phyloP scores from a whole-genome alignment of 495 filamentous ascomycete species.

The Letharia columbiana region DNA sequence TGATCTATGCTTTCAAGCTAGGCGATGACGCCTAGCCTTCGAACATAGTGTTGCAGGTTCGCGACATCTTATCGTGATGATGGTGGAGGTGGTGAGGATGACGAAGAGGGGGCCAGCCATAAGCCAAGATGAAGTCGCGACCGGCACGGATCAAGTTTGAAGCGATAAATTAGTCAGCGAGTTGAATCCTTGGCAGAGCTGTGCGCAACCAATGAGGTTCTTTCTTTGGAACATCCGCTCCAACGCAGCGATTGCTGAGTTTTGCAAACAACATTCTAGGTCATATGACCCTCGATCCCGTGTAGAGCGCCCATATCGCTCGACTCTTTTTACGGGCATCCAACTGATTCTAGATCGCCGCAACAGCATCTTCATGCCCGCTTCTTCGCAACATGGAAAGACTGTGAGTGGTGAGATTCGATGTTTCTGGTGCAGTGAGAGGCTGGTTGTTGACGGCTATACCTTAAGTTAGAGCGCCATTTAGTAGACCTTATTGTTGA shows the following conservation, averaged over 20 bases:
- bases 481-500: not conserved
- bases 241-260: conserved; percentile 11
- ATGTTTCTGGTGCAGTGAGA: not conserved
- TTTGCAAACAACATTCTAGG: not conserved
- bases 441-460: not conserved
- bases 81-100: conserved; percentile 16
- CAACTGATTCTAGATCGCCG: not conserved
- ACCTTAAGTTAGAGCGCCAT: not conserved
- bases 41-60: conserved; percentile 21
- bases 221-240: not conserved
- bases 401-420: not conserved
- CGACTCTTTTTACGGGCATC: not conserved
- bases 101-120: conserved; percentile 19
- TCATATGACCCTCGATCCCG: not conserved
- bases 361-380: not conserved
- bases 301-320: not conserved
- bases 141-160: conserved; percentile 6
- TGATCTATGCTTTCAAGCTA: conserved; percentile 30
- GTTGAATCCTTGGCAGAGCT: not conserved
- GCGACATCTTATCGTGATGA: conserved; percentile 27
- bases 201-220: conserved; percentile 3
- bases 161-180: conserved; percentile 9
- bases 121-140: conserved; percentile 10
- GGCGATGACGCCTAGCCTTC: conserved; percentile 40
- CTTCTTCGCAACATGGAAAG: not conserved